These are phyloP conservation scores for Ogataea nitratoaversa DNA, from an alignment of 805 yeast genomes.

Conservation along the genomic window DNA sequence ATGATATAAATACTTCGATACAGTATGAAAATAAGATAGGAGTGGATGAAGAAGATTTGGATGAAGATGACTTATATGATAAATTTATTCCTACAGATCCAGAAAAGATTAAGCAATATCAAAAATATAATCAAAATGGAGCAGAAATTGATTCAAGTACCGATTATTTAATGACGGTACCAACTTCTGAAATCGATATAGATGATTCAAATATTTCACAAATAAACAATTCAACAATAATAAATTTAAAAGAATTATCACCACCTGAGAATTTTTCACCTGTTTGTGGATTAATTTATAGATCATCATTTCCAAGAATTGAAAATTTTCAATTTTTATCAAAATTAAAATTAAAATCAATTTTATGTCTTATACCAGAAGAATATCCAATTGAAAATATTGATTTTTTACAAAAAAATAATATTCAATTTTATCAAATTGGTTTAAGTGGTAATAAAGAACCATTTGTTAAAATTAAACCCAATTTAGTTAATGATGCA, in stretches of 20 bases:
- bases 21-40: too few species aligned
- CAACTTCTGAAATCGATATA: slow-evolving; percentile 1
- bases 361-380: slow-evolving; percentile 85
- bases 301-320: slow-evolving; percentile 85
- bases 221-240: too few species aligned
- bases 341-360: slow-evolving; percentile 60
- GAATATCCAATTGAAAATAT: slow-evolving; percentile 78
- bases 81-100: slow-evolving; percentile 27
- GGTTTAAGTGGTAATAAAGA: slow-evolving; percentile 96
- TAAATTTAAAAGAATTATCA: slow-evolving; percentile 27
- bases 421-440: slow-evolving; percentile 73
- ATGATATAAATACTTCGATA: neutral
- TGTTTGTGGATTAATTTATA: slow-evolving; percentile 72
- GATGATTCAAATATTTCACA: slow-evolving; percentile 4
- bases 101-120: slow-evolving; percentile 16
- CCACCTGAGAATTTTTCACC: slow-evolving; percentile 93
- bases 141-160: slow-evolving; percentile 2
- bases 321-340: slow-evolving; percentile 73
- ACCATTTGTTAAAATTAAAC: slow-evolving; percentile 75
- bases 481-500: slow-evolving; percentile 71
- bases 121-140: slow-evolving; percentile 1
- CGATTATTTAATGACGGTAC: slow-evolving; percentile 2
- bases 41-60: slow-evolving; percentile 6
- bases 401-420: slow-evolving; percentile 56
- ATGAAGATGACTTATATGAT: slow-evolving; percentile 29